Base-by-base conservation (phyloP, 768 basidiomycete species). In the Suillus subaureus region DNA sequence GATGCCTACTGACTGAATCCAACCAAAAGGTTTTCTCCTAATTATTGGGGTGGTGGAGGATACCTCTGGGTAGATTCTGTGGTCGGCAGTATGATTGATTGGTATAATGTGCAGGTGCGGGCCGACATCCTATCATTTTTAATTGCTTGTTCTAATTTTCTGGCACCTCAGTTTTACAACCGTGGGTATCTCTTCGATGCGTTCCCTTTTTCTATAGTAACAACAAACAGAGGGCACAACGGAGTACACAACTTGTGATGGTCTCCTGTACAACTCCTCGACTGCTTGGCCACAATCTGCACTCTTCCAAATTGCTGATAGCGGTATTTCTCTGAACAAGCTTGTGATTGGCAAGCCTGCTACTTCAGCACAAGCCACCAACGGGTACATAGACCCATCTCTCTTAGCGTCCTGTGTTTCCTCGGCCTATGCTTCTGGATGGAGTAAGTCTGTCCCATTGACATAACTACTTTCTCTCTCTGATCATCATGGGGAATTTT, bases 171-270 rank as follows among this genome's bases (percentile, higher is more conserved):
- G 73, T 75, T 71, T 61, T 75, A 75, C 54, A 75, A 75, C 33
- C 74, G 75, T 76, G 18, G 56, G 71, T 66, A 9, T 26, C 3
- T 43, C 33, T 16, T 28, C 15, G n/a, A 45, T 23, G 66, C 2
- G n/a, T 26, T 16, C 21, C 5, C 40, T 28, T 23, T 4, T 31
- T 49, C 40, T 16, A 23, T 6, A 42, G 6, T 58, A 42, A 60
- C 18, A 21, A 42, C 6, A 28, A 31, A 31, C 73, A 89, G 89
- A 90, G 82, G 89, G 88, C 49, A 69, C 78, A 23, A 77, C 76
- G 16, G 89, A 89, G 70, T 91, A 90, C 72, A 87, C 86, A 7
- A 88, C 87, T 35, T 91, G 89, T 72, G 60, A 72, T 26, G 83
- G 81, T 45, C 83, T 94, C 35, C 76, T 92, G 56, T 85, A 79